Evolutionary conservation across 106 monocot genomes (phyloP).

Genomic region (Allium fistulosum): DNA sequence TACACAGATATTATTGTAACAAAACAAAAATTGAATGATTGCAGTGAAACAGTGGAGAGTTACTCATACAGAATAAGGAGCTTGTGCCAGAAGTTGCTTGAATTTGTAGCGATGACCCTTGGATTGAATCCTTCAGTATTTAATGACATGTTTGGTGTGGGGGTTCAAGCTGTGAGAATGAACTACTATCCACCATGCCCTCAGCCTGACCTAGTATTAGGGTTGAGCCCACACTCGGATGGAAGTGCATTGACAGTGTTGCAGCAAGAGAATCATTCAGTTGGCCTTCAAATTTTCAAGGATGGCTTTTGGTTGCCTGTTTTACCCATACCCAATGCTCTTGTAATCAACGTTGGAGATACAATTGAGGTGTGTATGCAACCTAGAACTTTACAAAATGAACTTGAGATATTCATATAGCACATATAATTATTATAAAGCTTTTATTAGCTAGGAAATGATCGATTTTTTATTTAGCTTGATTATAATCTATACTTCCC

Average conservation of each 20-base stretch:
- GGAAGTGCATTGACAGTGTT: constrained; percentile 55
- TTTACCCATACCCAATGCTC: constrained; percentile 30
- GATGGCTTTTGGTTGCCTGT: constrained; percentile 40
- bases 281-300: constrained; percentile 46
- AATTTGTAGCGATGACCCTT: constrained; percentile 26
- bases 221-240: constrained; percentile 61
- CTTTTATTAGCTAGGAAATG: no score
- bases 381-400: no score
- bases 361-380: constrained; percentile 34
- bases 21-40: no score
- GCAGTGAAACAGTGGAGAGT: constrained; percentile 34
- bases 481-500: no score
- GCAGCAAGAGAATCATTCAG: constrained; percentile 35
- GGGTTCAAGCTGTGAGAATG: constrained; percentile 53
- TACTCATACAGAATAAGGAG: constrained; percentile 38
- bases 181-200: constrained; percentile 71
- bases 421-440: no score
- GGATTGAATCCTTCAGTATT: constrained; percentile 17
- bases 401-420: no score
- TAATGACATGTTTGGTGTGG: constrained; percentile 42
- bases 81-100: constrained; percentile 32
- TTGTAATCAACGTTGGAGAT: constrained; percentile 71
- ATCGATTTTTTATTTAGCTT: no score
- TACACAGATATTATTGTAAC: no score
- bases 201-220: constrained; percentile 51